Evolutionary conservation across 345 rosid genomes (phyloP).

Genomic region (Lumnitzera racemosa): DNA sequence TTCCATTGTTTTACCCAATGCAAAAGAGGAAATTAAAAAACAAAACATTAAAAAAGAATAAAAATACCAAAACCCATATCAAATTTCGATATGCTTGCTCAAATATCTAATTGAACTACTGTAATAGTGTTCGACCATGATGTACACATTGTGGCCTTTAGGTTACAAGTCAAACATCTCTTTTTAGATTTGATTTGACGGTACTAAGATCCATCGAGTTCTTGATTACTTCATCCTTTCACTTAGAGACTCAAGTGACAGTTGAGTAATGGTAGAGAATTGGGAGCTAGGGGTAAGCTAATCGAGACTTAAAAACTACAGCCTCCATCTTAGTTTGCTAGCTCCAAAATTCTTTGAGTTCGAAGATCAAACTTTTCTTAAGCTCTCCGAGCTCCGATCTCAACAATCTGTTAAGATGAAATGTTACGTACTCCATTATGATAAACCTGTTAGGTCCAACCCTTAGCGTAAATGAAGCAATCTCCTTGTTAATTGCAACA

Average conservation of each 20-base stretch:
- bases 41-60: too few species aligned
- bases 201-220: constrained; percentile 56
- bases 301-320: constrained; percentile 3
- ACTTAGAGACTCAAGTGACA: constrained; percentile 11
- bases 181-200: constrained; percentile 24
- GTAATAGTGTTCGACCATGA: constrained; percentile 29
- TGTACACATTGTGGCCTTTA: constrained; percentile 28
- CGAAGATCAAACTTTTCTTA: constrained; percentile 27
- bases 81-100: constrained; percentile 11
- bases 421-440: constrained; percentile 19
- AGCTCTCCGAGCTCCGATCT: constrained; percentile 26
- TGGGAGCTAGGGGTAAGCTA: constrained; percentile 9
- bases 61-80: neutral
- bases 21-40: too few species aligned
- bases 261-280: constrained; percentile 8
- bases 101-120: constrained; percentile 25
- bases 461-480: constrained; percentile 14
- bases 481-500: constrained; percentile 4
- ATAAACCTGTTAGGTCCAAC: neutral
- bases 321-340: constrained; percentile 20
- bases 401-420: constrained; percentile 18
- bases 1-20: too few species aligned
- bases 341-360: constrained; percentile 31
- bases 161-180: constrained; percentile 35
- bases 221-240: constrained; percentile 23